phyloP scores from a whole-genome alignment of 768 basidiomycete genomes.

The Boletus insuetus region DNA sequence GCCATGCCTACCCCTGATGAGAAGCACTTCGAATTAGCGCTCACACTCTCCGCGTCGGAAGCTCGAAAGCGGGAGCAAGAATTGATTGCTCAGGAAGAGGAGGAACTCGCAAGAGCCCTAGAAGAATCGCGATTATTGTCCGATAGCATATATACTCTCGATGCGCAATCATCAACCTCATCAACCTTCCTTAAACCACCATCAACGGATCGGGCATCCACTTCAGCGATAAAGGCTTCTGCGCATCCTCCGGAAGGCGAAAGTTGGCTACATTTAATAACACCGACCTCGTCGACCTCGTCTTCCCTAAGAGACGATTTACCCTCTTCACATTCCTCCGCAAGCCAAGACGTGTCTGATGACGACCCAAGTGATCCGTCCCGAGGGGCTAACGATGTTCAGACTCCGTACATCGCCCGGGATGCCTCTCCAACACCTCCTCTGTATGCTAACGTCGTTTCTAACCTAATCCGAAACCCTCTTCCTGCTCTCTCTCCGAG shows the following conservation, averaged over 20 bases:
- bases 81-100: slow-evolving; percentile 48
- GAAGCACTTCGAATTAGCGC: slow-evolving; percentile 45
- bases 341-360: slow-evolving; percentile 15
- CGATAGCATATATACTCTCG: slow-evolving; percentile 6
- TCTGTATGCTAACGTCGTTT: slow-evolving; percentile 26
- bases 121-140: slow-evolving; percentile 45
- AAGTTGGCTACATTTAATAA: slow-evolving; percentile 33
- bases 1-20: slow-evolving; percentile 34
- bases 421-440: slow-evolving; percentile 18
- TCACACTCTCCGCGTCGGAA: slow-evolving; percentile 46
- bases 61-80: slow-evolving; percentile 28
- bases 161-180: slow-evolving; percentile 4
- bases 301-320: slow-evolving; percentile 24
- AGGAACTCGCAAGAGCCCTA: slow-evolving; percentile 62
- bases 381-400: slow-evolving; percentile 8
- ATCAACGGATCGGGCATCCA: slow-evolving; percentile 16
- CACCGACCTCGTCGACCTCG: slow-evolving; percentile 23
- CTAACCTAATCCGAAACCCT: slow-evolving; percentile 18
- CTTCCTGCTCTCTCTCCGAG: slow-evolving; percentile 7
- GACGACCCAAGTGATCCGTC: slow-evolving; percentile 1
- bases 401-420: background rate
- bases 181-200: slow-evolving; percentile 5
- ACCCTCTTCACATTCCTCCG: slow-evolving; percentile 23
- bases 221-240: slow-evolving; percentile 12
- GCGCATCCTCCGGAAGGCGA: slow-evolving; percentile 24